Evolutionary conservation across 768 basidiomycete genomes (phyloP), one percentile per base, ranked within the genome.

Genomic region (Boletus rubescentipes): DNA sequence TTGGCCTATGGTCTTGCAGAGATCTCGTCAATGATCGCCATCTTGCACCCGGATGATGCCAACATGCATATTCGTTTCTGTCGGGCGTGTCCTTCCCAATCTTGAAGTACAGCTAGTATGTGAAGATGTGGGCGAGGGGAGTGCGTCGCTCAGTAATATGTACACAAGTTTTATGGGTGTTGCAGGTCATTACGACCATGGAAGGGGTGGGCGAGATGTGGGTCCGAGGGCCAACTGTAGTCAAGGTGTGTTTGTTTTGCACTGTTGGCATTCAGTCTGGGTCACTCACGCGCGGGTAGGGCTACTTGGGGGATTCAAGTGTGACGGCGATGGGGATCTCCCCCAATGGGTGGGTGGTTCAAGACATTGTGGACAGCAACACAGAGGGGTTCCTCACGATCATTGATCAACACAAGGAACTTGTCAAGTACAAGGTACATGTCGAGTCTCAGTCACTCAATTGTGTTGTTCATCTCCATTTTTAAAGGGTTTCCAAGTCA

Each of bases 1-100:
- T 43, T 59, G 85, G 88, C 86, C 1, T 91, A 85, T 52, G 89
- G 92, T 26, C 75, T 93, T n/a, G 93, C 91, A 1, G 92, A 93
- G 70, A 92, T 89, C 1, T 87, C 89, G 0, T 89, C 89, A 0
- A 84, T 84, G 0, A 78, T 84, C 0, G 83, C 85, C 57, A 57
- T 87, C 3, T 74, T 89, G 9, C 75, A 81, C 1, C 45, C 66
- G 0, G 63, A 75, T 3, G 73, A 81, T n/a, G 70, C 72, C 2
- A 54, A 70, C 12, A 66, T 75, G 16, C 87, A 84, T 58, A 67
- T 82, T 20, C 89, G 89, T 12, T 83, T 83, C 81, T 43, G 77
- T 87, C 31, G 93, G 93, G 4, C 61, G 77, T 5, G 73, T 93
- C 3, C 68, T 93, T 29, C 85, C 93, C 0, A 88, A 88, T 59